Percentiles rank a stretch among this genome's conserved stretches.
Conservation (phyloP, 495 filamentous ascomycete genomes). For the Aspergillus coremiiformis region DNA sequence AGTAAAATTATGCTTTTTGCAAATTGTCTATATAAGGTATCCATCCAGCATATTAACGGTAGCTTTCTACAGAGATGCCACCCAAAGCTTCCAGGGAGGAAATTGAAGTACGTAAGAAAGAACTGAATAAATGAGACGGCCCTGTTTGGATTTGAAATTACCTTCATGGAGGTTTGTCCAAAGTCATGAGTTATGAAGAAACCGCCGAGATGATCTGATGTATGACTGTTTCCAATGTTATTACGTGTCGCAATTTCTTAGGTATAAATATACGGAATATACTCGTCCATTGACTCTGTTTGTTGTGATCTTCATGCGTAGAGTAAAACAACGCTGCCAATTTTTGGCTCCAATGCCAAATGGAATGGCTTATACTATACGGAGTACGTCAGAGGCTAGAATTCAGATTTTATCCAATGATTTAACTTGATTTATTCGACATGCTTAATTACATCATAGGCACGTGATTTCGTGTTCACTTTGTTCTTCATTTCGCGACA, state of each 20-base stretch:
- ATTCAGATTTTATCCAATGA: no score
- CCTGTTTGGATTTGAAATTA: background rate
- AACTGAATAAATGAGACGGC: slow-evolving; percentile 52
- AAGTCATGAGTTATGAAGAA: background rate
- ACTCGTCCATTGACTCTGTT: background rate
- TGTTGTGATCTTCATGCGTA: background rate
- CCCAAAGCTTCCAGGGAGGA: slow-evolving; percentile 60
- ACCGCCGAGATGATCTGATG: background rate
- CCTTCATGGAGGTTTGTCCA: no score
- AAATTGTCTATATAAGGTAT: background rate
- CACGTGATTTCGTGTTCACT: slow-evolving; percentile 29
- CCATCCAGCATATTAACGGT: background rate
- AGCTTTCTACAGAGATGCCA: slow-evolving; percentile 38
- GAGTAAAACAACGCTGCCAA: background rate
- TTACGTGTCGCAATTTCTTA: slow-evolving; percentile 30
- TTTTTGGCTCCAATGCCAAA: background rate
- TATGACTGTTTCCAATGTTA: slow-evolving; percentile 12
- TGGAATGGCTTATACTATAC: no score
- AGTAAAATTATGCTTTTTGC: slow-evolving; percentile 6
- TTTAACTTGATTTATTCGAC: background rate
- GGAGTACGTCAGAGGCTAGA: no score
- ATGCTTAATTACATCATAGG: slow-evolving; percentile 27
- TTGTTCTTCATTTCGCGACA: slow-evolving; percentile 13
- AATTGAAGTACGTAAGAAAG: slow-evolving; percentile 52
- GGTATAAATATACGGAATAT: no score